Percentiles rank a stretch among this genome's conserved stretches.
Conservation (phyloP, 1,284 basidiomycete genomes). For the Chalciporus sp. region DNA sequence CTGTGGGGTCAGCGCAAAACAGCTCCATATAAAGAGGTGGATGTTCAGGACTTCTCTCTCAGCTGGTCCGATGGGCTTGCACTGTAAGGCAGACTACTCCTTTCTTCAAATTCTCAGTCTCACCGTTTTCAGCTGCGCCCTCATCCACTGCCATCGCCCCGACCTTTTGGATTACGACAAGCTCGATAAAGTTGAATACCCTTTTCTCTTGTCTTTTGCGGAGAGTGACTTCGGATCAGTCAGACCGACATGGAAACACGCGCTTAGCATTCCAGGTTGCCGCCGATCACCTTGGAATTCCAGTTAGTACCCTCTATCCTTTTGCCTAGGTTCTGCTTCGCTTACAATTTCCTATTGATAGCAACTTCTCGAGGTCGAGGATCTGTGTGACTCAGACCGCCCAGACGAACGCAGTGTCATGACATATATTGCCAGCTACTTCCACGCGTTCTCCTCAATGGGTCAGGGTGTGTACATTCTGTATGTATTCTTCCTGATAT, state of each 20-base stretch:
- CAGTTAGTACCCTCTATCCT: slow-evolving; percentile 56
- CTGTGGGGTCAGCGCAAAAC: slow-evolving; percentile 98
- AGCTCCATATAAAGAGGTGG: slow-evolving; percentile 85
- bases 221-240: slow-evolving; percentile 39
- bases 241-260: slow-evolving; percentile 81
- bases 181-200: slow-evolving; percentile 66
- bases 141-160: slow-evolving; percentile 96
- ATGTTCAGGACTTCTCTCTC: slow-evolving; percentile 90
- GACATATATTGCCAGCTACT: slow-evolving; percentile 95
- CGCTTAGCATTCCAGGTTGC: slow-evolving; percentile 86
- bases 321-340: slow-evolving; percentile 2
- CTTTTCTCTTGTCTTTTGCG: neutral
- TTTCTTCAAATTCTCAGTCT: neutral
- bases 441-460: slow-evolving; percentile 98
- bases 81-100: slow-evolving; percentile 60
- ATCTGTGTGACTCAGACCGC: slow-evolving; percentile 85
- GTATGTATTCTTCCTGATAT: neutral
- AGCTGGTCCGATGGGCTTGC: slow-evolving; percentile 96
- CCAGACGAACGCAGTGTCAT: slow-evolving; percentile 97
- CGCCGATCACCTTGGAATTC: slow-evolving; percentile 85
- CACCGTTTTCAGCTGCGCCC: slow-evolving; percentile 71
- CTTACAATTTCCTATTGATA: slow-evolving; percentile 34
- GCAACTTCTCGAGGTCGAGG: slow-evolving; percentile 95
- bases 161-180: slow-evolving; percentile 90
- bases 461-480: slow-evolving; percentile 50